Evolutionary conservation across 371 early-diverging fungal genomes (phyloP).

Genomic region (Entomophthora muscae): DNA sequence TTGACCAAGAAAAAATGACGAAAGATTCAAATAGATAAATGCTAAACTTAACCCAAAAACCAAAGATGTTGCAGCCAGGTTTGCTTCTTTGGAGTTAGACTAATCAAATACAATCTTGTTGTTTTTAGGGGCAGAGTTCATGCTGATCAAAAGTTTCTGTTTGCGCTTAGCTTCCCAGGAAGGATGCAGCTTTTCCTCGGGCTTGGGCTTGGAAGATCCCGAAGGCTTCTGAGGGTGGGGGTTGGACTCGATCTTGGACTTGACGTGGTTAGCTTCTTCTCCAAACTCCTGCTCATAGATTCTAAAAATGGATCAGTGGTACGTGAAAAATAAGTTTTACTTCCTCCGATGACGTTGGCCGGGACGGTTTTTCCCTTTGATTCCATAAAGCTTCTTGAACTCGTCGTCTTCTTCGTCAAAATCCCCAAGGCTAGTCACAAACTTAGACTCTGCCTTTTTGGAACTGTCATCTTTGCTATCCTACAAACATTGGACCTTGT

Average conservation of each 20-base stretch:
- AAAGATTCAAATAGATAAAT: too few species aligned
- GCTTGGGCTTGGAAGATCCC: background rate
- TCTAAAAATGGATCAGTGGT: background rate
- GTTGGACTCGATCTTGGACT: background rate
- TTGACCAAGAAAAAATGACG: too few species aligned
- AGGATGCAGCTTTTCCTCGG: conserved; percentile 2
- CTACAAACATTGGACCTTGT: too few species aligned
- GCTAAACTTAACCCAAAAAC: too few species aligned
- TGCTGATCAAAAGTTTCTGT: background rate
- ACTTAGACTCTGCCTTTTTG: background rate
- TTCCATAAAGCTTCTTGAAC: conserved; percentile 2
- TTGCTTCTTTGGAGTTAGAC: too few species aligned
- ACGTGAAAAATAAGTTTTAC: background rate
- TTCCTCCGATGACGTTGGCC: conserved; percentile 1
- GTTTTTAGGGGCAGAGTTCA: background rate
- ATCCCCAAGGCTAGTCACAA: background rate
- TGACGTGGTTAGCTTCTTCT: conserved; percentile 3
- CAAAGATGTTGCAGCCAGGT: too few species aligned
- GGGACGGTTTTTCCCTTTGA: background rate
- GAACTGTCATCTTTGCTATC: background rate
- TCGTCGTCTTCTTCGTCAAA: background rate
- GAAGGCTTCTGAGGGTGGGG: too few species aligned
- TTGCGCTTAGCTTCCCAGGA: conserved; percentile 4
- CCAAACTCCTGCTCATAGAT: background rate
- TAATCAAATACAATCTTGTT: conserved; percentile 6